phyloP scores from a whole-genome alignment of 345 rosid species.

The Sonneratia alba region DNA sequence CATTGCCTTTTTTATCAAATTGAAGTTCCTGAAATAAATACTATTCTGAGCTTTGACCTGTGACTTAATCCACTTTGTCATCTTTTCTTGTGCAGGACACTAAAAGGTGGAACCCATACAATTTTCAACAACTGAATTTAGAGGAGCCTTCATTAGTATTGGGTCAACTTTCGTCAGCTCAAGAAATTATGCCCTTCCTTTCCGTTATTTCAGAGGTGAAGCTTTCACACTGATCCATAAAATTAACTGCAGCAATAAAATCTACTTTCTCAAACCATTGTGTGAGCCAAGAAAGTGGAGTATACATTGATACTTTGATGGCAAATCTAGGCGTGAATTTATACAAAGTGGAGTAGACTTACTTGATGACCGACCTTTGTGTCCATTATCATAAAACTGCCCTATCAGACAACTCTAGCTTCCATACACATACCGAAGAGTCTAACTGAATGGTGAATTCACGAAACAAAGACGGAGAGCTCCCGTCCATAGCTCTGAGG shows the following conservation, averaged over 20 bases:
- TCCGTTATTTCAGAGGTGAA: constrained; percentile 70
- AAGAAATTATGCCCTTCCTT: constrained; percentile 56
- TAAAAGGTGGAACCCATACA: constrained; percentile 15
- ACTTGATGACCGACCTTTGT: neutral
- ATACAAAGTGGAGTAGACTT: neutral
- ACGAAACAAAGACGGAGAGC: neutral
- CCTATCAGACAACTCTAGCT: neutral
- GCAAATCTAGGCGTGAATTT: neutral
- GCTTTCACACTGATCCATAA: neutral
- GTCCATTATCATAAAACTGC: neutral
- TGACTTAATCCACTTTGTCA: neutral
- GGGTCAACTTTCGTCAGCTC: constrained; percentile 44
- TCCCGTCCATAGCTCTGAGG: neutral
- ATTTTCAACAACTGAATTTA: constrained; percentile 19
- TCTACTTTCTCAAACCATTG: neutral
- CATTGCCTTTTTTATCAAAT: neutral
- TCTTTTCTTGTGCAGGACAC: constrained; percentile 31
- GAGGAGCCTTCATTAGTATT: constrained; percentile 31
- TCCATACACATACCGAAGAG: neutral
- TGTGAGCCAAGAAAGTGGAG: neutral
- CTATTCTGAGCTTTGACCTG: neutral
- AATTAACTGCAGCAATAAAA: neutral
- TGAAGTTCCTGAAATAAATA: neutral
- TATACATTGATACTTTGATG: neutral
- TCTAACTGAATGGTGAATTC: neutral